Base-by-base conservation (phyloP, 2,329 filamentous ascomycete genomes). In the Fusarium dlaminii region DNA sequence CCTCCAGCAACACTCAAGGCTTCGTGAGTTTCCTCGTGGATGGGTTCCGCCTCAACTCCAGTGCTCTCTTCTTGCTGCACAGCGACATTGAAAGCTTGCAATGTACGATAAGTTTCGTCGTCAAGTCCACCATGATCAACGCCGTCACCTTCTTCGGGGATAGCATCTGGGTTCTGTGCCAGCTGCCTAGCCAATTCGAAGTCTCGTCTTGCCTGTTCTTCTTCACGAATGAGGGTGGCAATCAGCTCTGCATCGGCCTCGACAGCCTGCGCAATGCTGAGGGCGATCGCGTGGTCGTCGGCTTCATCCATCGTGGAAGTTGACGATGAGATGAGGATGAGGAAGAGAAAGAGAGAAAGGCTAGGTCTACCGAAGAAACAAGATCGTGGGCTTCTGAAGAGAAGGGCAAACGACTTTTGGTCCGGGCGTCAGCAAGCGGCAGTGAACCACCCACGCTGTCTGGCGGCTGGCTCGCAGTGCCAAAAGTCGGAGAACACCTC, bases 71-170 rank as follows among this genome's bases (percentile, higher is more conserved):
- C 0, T 4, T 1, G 13, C 32, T 52, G 32, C 0, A 1, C 18
- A 37, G 32, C 49, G 0, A 54, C 0, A 18, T 54, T 54, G 32
- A 36, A 54, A 12, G n/a, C 32, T 0, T 9, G n/a, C 24, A 54
- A 0, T 6, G 18, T 37, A 15, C 0, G 18, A 2, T 54, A 29
- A 17, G 49, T 5, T 27, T 54, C n/a, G 17, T 54, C 49, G 13
- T 54, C 49, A 4, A 54, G 49, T 9, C 7, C 49, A 22, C 0
- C 3, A 27, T 17, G 2, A 1, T 12, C 18, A 27, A 0, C 18
- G 0, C 0, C 32, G n/a, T 6, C 10, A 22, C 4, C 32, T 2
- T 8, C 0, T 37, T 52, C 49, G 2, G 13, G 6, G 1, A 0
- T 22, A 4, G 32, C 32, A 52, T 36, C 1, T 17, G 32, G 0